Percentiles rank a stretch among this genome's conserved stretches.
phyloP scores from a whole-genome alignment of 371 early-diverging fungal genomes.

The Coemansia linderi region DNA sequence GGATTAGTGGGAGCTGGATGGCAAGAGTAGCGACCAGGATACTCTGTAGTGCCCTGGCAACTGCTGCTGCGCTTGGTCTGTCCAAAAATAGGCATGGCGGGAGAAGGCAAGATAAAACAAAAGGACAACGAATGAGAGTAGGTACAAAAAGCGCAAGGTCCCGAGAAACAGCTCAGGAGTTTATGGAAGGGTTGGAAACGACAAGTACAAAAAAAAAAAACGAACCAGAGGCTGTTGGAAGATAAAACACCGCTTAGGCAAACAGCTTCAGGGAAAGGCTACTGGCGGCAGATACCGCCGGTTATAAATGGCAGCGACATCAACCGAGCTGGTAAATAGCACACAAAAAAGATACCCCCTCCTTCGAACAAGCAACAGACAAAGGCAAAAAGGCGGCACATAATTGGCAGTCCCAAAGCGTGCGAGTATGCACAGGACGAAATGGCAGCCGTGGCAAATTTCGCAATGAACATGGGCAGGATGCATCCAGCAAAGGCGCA shows the following conservation, averaged over 20 bases:
- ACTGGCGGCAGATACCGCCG: conserved; percentile 1
- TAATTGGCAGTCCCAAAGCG: conserved; percentile 6
- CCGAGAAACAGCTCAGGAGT: neutral
- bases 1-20: conserved; percentile 10
- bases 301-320: conserved; percentile 8
- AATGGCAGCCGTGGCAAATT: conserved; percentile 11
- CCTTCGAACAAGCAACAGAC: conserved; percentile 4
- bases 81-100: conserved; percentile 33
- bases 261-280: neutral
- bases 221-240: neutral
- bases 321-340: conserved; percentile 3
- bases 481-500: conserved; percentile 7
- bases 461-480: conserved; percentile 2
- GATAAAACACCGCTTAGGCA: neutral
- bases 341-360: neutral
- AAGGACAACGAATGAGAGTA: neutral
- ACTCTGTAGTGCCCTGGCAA: conserved; percentile 1
- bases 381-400: neutral
- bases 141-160: neutral
- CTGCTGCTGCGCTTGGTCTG: conserved; percentile 25
- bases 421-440: conserved; percentile 5
- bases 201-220: conserved; percentile 2
- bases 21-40: neutral
- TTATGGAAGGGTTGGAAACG: neutral
- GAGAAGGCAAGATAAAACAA: neutral